Evolutionary conservation across 1,284 basidiomycete species (phyloP), one percentile per base, ranked within the genome.

Genomic region (Rhodotorula sp.): DNA sequence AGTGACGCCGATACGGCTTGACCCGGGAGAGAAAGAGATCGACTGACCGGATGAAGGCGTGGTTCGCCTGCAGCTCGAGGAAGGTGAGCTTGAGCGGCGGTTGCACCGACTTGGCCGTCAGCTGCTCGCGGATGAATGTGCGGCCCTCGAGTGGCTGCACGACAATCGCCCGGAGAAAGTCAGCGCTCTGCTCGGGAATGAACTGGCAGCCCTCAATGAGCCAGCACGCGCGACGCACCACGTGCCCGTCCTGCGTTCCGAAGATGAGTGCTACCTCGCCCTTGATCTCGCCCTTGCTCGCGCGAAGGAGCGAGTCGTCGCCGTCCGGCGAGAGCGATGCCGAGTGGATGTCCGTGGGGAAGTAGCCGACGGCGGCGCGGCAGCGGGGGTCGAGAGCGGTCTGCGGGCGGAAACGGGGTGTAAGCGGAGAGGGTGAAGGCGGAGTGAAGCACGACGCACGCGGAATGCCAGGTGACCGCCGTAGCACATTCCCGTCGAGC

Each of bases 231-330:
- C 25, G 57, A 61, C 70, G 65, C 60, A 74, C 72, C 19, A 75
- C 71, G n/a, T 54, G 53, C 62, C 82, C 76, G 72, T 88, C 91
- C 85, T 94, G 92, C 80, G 94, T 94, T 27, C 94, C 94, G 78
- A 96, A 96, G 63, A 96, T 92, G 88, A 96, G 90, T 71, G 92
- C 89, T 21, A 97, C 83, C 80, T 97, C 94, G 66, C 90, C 91
- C 79, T 91, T n/a, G 53, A 96, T 81, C 70, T 92, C 90, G 10
- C 93, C 92, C 19, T 88, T 87, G 86, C 66, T 83, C 81, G 64
- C 96, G 86, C 91, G n/a, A 32, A 91, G 92, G 37, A 96, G 88
- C 0, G 91, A 89, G 17, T 91, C 91, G 62, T 96, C 73, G 91
- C 67, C 96, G 87, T 80, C 70, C 19, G 82, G 82, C 58, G 60